These are phyloP conservation scores for Starmerella bombi DNA, from an alignment of 805 yeast species.

Conservation along the genomic window DNA sequence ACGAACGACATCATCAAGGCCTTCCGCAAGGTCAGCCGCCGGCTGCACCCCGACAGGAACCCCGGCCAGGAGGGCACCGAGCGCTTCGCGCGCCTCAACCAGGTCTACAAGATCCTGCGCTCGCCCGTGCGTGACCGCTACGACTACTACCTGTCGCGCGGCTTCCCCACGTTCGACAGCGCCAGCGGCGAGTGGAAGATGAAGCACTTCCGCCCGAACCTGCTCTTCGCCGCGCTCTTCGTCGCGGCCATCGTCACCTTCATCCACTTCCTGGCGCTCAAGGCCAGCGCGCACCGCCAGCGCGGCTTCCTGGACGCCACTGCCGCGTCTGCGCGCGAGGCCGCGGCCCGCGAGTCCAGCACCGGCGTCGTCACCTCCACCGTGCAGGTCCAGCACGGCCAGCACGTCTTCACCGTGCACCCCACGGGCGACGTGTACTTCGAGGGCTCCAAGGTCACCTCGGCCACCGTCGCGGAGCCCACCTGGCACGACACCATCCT, in stretches of 20 bases:
- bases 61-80: slow-evolving; percentile 41
- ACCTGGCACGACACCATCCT: slow-evolving; percentile 26
- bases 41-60: slow-evolving; percentile 76
- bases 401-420: slow-evolving; percentile 25
- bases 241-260: slow-evolving; percentile 39
- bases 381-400: slow-evolving; percentile 25
- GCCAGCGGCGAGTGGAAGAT: slow-evolving; percentile 42
- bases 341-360: slow-evolving; percentile 22
- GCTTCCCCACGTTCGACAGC: slow-evolving; percentile 76
- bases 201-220: slow-evolving; percentile 53
- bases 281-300: slow-evolving; percentile 44
- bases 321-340: slow-evolving; percentile 25
- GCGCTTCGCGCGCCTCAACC: slow-evolving; percentile 63
- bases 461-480: slow-evolving; percentile 25
- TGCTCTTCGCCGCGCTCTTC: slow-evolving; percentile 38
- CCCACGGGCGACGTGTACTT: slow-evolving; percentile 27
- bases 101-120: slow-evolving; percentile 58
- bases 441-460: slow-evolving; percentile 23
- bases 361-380: slow-evolving; percentile 23
- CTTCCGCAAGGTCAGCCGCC: slow-evolving; percentile 55
- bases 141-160: slow-evolving; percentile 68
- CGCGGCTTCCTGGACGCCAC: slow-evolving; percentile 36
- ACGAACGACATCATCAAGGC: slow-evolving; percentile 26
- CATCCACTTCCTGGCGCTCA: slow-evolving; percentile 47
- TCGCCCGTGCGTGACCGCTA: slow-evolving; percentile 53